Evolutionary conservation across 345 rosid species (phyloP).

Genomic region (Erucastrum elatum): DNA sequence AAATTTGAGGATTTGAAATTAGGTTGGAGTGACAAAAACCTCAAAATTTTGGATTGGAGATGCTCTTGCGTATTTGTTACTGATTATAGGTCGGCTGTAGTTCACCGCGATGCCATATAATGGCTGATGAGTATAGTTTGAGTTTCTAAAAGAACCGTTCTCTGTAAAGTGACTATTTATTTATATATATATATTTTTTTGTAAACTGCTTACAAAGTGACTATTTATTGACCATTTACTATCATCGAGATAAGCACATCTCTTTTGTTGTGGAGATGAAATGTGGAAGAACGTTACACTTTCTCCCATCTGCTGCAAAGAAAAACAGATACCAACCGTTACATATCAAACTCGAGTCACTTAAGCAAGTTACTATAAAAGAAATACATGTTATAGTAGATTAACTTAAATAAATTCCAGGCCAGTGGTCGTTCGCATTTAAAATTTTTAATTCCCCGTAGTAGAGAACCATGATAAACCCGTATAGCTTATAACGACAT

Average conservation of each 20-base stretch:
- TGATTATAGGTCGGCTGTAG: too few relatives aligned
- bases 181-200: too few relatives aligned
- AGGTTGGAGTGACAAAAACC: too few relatives aligned
- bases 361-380: neutral
- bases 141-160: neutral
- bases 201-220: too few relatives aligned
- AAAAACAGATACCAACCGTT: neutral
- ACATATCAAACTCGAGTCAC: neutral
- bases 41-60: too few relatives aligned
- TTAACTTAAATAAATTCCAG: neutral
- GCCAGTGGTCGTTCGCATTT: neutral
- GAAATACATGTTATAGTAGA: neutral
- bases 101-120: neutral
- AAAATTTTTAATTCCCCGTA: neutral
- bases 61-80: neutral
- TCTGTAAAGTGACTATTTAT: neutral
- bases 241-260: neutral
- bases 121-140: neutral
- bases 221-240: neutral
- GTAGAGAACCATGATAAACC: neutral
- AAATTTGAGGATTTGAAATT: too few relatives aligned
- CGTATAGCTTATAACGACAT: neutral
- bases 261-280: neutral
- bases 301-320: slow-evolving; percentile 1
- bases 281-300: slow-evolving; percentile 1